Conservation (phyloP, 2,329 filamentous ascomycete species). For the Aureobasidium sp. region DNA sequence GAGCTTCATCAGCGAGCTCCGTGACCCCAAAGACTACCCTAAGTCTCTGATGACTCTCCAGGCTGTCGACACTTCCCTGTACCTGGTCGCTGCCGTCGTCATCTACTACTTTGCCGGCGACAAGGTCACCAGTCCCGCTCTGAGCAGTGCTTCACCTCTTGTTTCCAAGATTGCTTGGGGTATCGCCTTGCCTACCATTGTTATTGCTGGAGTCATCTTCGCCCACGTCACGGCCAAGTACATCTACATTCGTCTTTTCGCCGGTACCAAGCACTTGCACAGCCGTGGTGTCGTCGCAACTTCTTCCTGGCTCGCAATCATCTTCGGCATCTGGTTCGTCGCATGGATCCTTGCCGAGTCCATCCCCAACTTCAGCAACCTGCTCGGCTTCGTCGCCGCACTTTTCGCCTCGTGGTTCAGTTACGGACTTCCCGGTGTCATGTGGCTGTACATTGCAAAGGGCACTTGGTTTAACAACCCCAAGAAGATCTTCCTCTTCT, state of each 20-base stretch:
- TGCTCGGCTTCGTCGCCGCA: slow-evolving; percentile 38
- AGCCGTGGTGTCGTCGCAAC: slow-evolving; percentile 36
- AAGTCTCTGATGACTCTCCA: slow-evolving; percentile 59
- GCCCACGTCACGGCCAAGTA: slow-evolving; percentile 60
- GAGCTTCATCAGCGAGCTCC: slow-evolving; percentile 58
- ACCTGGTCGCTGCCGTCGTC: slow-evolving; percentile 57
- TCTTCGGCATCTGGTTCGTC: slow-evolving; percentile 50
- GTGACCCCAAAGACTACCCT: slow-evolving; percentile 53
- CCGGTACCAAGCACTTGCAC: slow-evolving; percentile 45
- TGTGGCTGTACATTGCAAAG: slow-evolving; percentile 39
- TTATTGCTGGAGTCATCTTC: slow-evolving; percentile 65
- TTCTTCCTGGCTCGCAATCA: slow-evolving; percentile 54
- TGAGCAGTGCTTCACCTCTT: slow-evolving; percentile 51
- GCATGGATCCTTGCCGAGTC: slow-evolving; percentile 60
- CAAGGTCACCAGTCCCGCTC: slow-evolving; percentile 56
- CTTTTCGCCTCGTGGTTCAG: slow-evolving; percentile 61
- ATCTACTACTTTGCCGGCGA: slow-evolving; percentile 60
- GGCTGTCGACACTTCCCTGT: slow-evolving; percentile 53
- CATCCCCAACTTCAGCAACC: slow-evolving; percentile 18
- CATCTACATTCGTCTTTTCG: slow-evolving; percentile 59
- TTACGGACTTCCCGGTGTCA: slow-evolving; percentile 21
- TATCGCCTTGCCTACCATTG: slow-evolving; percentile 62
- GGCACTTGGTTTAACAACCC: slow-evolving; percentile 36
- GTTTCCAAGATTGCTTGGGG: slow-evolving; percentile 61
- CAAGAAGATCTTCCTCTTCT: slow-evolving; percentile 36